phyloP scores from a whole-genome alignment of 2,329 filamentous ascomycete genomes.

The Grosmannia clavigera region DNA sequence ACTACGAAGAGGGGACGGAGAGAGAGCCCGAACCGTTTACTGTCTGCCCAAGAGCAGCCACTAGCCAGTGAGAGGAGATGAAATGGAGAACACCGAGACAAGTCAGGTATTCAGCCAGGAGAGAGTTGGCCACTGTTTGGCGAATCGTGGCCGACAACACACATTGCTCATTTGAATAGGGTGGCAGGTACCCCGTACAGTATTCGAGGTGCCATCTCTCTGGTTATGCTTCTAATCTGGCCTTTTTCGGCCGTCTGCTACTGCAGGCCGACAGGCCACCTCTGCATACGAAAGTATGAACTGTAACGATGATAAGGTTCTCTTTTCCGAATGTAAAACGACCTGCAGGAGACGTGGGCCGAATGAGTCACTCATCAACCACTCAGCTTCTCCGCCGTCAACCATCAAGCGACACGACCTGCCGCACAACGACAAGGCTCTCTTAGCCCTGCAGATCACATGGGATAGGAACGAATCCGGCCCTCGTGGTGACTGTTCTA shows the following conservation, averaged over 20 bases:
- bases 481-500: neutral
- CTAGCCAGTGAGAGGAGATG: conserved; percentile 8
- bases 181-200: neutral
- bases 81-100: conserved; percentile 8
- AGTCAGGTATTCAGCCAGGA: neutral
- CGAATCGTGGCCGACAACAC: neutral
- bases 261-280: neutral
- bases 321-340: neutral
- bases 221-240: neutral
- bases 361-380: conserved; percentile 20
- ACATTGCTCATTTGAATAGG: neutral
- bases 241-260: neutral
- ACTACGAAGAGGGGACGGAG: neutral
- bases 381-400: conserved; percentile 15
- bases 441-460: conserved; percentile 2
- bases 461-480: neutral
- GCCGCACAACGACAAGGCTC: neutral
- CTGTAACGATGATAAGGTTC: neutral
- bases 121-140: neutral
- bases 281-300: neutral
- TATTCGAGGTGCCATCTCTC: neutral
- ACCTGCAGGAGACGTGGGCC: neutral
- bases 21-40: neutral
- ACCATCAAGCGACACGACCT: conserved; percentile 15
- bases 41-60: neutral